Base-by-base conservation (phyloP, 2,329 filamentous ascomycete species). In the Aspergillus hiratsukae region DNA sequence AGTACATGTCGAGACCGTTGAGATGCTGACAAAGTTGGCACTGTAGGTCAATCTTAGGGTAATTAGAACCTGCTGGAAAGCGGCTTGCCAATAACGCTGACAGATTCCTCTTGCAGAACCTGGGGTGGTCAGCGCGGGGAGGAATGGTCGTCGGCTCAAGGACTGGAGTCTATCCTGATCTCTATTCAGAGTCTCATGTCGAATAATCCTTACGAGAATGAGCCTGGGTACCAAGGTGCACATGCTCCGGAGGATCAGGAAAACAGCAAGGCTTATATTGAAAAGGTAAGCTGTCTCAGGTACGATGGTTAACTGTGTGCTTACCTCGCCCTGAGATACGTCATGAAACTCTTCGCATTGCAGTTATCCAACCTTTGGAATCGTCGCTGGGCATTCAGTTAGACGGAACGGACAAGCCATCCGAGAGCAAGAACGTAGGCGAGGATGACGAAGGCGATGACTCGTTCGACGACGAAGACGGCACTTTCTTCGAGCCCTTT, bases 181-280 rank as follows among this genome's bases (percentile, higher is more conserved):
- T 97, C 93, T 4, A 97, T 99, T 56, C 94, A 99, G 74, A 97
- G 92, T 72, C 80, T 99, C 48, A 92, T 99, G 88, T 96, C 91
- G 1, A 77, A 85, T 28, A 96, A 97, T 65, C 94, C 93, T 0
- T 97, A 96, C 74, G 90, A 94, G 70, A 97, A 97, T 66, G 94
- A 99, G 71, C 94, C 94, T 1, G 94, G 94, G 5, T 97, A 90
- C 65, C 93, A 97, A 71, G 83, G 88, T 58, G 83, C 87, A 11
- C 87, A 87, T 48, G 81, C 83, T 8, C 75, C 81, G 0, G 76
- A 80, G 3, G 91, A 96, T 71, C 87, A 89, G 74, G 85, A 86
- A 72, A 81, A 86, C 57, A 89, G 92, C 72, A 81, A 83, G 59
- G 80, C 84, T 9, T 97, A 97, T 67, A 81, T 89, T 11, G 84